A percentile compares a stretch with the other conserved stretches of the same genome.
Evolutionary conservation across 257 asterid genomes (phyloP).

Genomic region (Salvia rosmarinus): DNA sequence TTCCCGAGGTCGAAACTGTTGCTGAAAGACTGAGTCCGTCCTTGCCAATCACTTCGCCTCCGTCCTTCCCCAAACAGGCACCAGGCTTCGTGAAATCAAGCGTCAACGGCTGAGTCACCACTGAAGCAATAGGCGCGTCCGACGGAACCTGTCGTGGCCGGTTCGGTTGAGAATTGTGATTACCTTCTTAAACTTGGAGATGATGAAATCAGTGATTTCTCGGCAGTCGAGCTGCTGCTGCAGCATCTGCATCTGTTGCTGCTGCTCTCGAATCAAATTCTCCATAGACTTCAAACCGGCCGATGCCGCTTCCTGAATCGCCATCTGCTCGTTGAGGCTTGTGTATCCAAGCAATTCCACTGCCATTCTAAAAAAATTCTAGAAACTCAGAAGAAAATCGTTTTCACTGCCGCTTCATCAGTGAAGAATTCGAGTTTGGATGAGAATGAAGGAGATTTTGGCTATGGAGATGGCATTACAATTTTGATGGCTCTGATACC

Average conservation of each 20-base stretch:
- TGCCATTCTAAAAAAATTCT: slow-evolving; percentile 42
- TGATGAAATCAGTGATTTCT: slow-evolving; percentile 69
- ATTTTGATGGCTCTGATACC: too few relatives aligned
- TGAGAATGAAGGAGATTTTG: slow-evolving; percentile 15
- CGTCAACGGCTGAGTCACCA: slow-evolving; percentile 43
- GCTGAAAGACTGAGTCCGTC: slow-evolving; percentile 47
- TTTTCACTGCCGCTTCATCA: slow-evolving; percentile 34
- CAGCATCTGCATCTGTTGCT: slow-evolving; percentile 47
- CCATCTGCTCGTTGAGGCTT: slow-evolving; percentile 52
- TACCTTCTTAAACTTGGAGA: slow-evolving; percentile 59
- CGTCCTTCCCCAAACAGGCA: slow-evolving; percentile 29
- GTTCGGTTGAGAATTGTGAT: slow-evolving; percentile 53
- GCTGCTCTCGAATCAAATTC: slow-evolving; percentile 59
- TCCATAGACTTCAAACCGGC: slow-evolving; percentile 83
- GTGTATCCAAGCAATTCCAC: slow-evolving; percentile 46
- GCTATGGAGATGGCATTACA: too few relatives aligned
- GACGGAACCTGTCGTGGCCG: slow-evolving; percentile 90
- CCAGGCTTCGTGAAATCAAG: slow-evolving; percentile 56
- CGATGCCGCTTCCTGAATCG: slow-evolving; percentile 68
- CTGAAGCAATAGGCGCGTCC: slow-evolving; percentile 33
- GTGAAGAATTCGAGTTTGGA: not conserved
- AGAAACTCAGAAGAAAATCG: not conserved
- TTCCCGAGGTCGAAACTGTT: slow-evolving; percentile 50
- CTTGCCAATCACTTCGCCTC: slow-evolving; percentile 28
- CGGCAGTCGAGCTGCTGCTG: slow-evolving; percentile 56